Conservation (phyloP, 495 filamentous ascomycete genomes). For the Neurospora sp. region DNA sequence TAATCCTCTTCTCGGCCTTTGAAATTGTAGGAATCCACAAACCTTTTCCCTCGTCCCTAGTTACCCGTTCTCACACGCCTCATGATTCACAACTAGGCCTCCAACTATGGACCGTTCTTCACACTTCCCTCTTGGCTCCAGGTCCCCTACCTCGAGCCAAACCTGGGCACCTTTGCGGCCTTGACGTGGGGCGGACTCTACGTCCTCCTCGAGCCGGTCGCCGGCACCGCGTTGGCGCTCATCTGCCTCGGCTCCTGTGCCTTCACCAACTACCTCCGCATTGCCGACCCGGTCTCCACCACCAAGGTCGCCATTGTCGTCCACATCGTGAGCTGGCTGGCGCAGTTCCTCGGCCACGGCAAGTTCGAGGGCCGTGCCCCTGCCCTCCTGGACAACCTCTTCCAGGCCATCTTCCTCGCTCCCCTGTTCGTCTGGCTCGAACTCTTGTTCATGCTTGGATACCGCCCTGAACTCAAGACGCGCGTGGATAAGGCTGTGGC, state of each 20-base stretch:
- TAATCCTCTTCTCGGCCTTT: conserved; percentile 70
- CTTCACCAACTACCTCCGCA: conserved; percentile 61
- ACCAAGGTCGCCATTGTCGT: conserved; percentile 63
- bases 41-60: neutral
- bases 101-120: conserved; percentile 66
- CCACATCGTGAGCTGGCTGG: conserved; percentile 67
- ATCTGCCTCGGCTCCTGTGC: conserved; percentile 65
- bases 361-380: conserved; percentile 81
- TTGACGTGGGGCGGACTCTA: conserved; percentile 68
- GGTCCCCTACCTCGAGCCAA: conserved; percentile 67
- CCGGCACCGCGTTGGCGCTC: conserved; percentile 62
- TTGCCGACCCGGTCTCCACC: conserved; percentile 50
- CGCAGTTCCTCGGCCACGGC: conserved; percentile 88
- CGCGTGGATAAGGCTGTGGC: conserved; percentile 67
- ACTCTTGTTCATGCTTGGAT: conserved; percentile 81
- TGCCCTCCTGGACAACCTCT: conserved; percentile 78
- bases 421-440: conserved; percentile 99
- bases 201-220: conserved; percentile 87
- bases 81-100: conserved; percentile 40
- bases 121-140: conserved; percentile 58
- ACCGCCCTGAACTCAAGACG: conserved; percentile 74
- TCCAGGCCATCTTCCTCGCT: conserved; percentile 86
- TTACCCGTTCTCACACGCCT: conserved; percentile 1
- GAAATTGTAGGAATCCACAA: conserved; percentile 50
- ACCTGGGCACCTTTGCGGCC: conserved; percentile 65